Evolutionary conservation across 1,139 yeast species (phyloP), one percentile per base, ranked within the genome.

Genomic region (Kurtzmaniella quercitrusa): DNA sequence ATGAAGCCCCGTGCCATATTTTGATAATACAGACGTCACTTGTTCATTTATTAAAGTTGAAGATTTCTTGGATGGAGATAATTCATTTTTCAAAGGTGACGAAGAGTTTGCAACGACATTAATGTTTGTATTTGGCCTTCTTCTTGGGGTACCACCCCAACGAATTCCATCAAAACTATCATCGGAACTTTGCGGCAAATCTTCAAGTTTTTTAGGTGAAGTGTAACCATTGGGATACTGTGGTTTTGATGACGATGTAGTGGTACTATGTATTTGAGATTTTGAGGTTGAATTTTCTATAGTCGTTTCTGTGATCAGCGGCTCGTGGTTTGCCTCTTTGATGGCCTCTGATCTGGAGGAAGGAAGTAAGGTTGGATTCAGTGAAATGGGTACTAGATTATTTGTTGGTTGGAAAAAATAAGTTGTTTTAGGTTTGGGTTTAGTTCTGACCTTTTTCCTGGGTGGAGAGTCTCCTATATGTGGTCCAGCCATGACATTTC

Each of bases 151-250:
- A 5, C 36, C 18, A 41, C 56, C 61, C 78, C 78, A 73, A 39
- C 70, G 57, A 19, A 73, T 62, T 1, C 75, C 77, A 43, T 72
- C 78, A 48, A 69, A 70, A 46, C 75, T 70, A 47, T 73, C 77
- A 48, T 72, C 77, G 0, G 77, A 70, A 48, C 72, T 68, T 45
- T 69, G 76, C 38, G 51, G 53, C 21, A 36, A 5, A 19, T 36
- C 38, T 9, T 36, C 38, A 12, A 4, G 25, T 19, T 19, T 36
- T 8, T n/a, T 37, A 7, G 38, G 40, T 6, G 38, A 37, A 38
- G 40, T 27, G 41, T 27, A 25, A 25, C 37, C n/a, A 21, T 23
- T 19, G 21, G 38, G 40, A 23, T 34, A 25, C 10, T 23, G 25
- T 27, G 41, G 42, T 33, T 34, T 39, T 15, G 27, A 17, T 37